phyloP scores from a whole-genome alignment of 805 yeast genomes.

The Blastobotrys terrestris region DNA sequence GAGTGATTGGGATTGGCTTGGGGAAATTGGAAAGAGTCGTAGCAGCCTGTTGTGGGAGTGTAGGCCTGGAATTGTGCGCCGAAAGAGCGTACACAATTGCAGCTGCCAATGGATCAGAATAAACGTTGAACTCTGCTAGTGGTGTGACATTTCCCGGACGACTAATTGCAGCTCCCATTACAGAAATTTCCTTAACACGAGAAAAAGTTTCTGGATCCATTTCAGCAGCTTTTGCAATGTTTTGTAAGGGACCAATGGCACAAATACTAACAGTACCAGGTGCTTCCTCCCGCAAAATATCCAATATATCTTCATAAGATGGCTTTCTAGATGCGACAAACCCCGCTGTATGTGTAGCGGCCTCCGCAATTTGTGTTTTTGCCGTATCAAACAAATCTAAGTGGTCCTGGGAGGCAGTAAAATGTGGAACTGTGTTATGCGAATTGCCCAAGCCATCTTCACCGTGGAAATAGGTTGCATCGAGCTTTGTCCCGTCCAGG shows the following conservation, averaged over 20 bases:
- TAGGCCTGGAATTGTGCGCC: slow-evolving; percentile 23
- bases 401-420: slow-evolving; percentile 29
- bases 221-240: slow-evolving; percentile 36
- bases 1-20: slow-evolving; percentile 26
- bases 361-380: slow-evolving; percentile 5
- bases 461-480: slow-evolving; percentile 38
- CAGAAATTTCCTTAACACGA: slow-evolving; percentile 31
- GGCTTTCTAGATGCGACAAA: slow-evolving; percentile 27
- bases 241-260: slow-evolving; percentile 37
- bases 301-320: slow-evolving; percentile 33
- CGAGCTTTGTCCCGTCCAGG: slow-evolving; percentile 25
- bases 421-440: slow-evolving; percentile 32
- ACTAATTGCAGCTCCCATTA: slow-evolving; percentile 37
- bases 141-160: slow-evolving; percentile 38
- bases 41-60: slow-evolving; percentile 27
- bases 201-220: slow-evolving; percentile 33
- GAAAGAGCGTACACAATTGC: slow-evolving; percentile 34
- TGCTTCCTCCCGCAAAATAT: slow-evolving; percentile 31
- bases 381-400: slow-evolving; percentile 19
- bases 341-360: slow-evolving; percentile 16
- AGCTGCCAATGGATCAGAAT: slow-evolving; percentile 37
- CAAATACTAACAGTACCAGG: slow-evolving; percentile 32
- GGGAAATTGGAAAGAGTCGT: slow-evolving; percentile 8
- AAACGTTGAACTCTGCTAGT: slow-evolving; percentile 37
- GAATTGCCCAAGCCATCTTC: slow-evolving; percentile 37